A percentile compares a stretch with the other conserved stretches of the same genome.
Evolutionary conservation across 1,284 basidiomycete genomes (phyloP).

Genomic region (Apiotrichum mycotoxinovorans): DNA sequence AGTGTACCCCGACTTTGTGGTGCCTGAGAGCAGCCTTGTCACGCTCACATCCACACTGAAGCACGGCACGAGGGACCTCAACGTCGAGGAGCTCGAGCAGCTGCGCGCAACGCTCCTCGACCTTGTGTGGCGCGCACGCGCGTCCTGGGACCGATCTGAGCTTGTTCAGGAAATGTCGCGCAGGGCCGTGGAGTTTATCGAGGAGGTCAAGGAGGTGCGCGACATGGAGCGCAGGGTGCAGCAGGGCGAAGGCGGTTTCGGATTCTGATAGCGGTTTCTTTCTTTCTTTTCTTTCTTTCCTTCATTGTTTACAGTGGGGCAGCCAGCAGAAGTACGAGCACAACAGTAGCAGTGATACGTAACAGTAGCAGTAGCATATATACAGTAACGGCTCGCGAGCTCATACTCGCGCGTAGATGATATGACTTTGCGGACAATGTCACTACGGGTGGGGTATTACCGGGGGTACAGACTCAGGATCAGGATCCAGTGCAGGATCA

Average conservation of each 20-base stretch:
- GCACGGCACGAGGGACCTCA: conserved; percentile 57
- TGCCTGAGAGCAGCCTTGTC: conserved; percentile 34
- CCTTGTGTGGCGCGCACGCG: conserved; percentile 72
- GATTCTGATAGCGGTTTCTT: neutral
- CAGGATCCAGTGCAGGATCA: too few species aligned
- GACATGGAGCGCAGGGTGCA: conserved; percentile 1
- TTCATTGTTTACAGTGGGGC: too few species aligned
- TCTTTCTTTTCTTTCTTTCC: too few species aligned
- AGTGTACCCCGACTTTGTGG: conserved; percentile 37
- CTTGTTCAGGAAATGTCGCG: conserved; percentile 60
- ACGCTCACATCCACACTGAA: conserved; percentile 24
- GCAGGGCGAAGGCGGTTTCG: neutral
- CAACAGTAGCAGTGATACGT: neutral
- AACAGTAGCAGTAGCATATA: neutral
- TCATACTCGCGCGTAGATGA: neutral
- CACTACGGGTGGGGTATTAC: neutral
- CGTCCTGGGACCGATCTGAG: conserved; percentile 74
- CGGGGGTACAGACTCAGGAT: too few species aligned
- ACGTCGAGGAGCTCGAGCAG: conserved; percentile 88
- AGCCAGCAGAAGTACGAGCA: too few species aligned
- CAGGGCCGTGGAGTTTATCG: conserved; percentile 21
- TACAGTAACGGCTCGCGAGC: too few species aligned
- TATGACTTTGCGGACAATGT: neutral
- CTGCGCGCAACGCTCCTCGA: conserved; percentile 78
- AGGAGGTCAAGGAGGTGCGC: conserved; percentile 20